These are phyloP conservation scores for Pythium catenulatum DNA, from an alignment of 352 stramenopile species.

Conservation along the genomic window DNA sequence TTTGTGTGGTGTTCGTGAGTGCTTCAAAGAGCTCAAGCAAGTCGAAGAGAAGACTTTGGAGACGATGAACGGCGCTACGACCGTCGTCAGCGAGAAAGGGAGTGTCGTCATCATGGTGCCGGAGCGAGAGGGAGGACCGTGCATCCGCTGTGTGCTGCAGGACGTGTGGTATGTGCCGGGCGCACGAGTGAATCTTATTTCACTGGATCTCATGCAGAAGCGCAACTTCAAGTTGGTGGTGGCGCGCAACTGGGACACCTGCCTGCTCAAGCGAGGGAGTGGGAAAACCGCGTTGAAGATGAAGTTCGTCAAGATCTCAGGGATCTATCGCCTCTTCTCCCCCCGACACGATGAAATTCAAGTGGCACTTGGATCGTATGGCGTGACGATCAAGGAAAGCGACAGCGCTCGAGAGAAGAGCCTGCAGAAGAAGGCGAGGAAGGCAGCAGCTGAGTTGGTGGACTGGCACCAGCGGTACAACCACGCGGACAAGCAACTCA, in stretches of 20 bases:
- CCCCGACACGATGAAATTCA: no score
- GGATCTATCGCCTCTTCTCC: no score
- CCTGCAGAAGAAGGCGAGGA: no score
- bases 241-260: background rate
- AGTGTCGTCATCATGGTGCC: background rate
- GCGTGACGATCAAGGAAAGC: no score
- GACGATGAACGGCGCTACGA: background rate
- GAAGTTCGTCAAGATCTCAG: no score
- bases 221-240: background rate
- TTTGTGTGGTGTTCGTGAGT: background rate
- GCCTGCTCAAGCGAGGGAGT: background rate
- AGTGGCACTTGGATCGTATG: no score
- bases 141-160: no score
- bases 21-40: background rate
- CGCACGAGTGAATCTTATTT: background rate
- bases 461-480: background rate
- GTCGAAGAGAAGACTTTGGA: background rate
- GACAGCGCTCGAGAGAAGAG: no score
- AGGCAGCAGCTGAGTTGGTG: no score
- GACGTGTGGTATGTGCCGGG: no score
- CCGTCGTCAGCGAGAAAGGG: background rate
- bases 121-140: no score
- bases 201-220: background rate
- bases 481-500: background rate
- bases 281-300: no score